Evolutionary conservation across 768 basidiomycete genomes (phyloP), one percentile per base, ranked within the genome.

Genomic region (Psilocybe subaeruginosa): DNA sequence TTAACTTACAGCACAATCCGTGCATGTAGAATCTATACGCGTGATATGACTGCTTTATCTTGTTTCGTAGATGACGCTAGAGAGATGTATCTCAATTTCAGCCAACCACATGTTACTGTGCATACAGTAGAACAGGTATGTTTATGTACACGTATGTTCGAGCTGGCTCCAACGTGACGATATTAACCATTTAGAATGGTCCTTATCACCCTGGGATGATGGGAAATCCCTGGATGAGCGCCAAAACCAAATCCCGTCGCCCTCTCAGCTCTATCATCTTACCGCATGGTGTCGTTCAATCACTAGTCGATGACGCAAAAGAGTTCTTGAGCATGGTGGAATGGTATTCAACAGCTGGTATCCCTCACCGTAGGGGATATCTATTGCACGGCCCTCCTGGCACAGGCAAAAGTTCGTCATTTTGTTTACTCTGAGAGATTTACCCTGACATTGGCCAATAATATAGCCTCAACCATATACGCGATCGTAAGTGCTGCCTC

Each of bases 331-430:
- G 73, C 19, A 76, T 78, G 5, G 83, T 85, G 60, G 74, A 81
- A 9, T 87, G 86, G 86, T 87, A 86, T 64, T 59, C 74, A 30
- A 76, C 78, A 48, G 80, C 81, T 0, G 85, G 85, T 0, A 86
- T 86, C 54, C 85, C 85, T 2, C 80, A 86, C 64, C 76, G 83
- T 3, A 74, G 85, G 19, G 86, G 86, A 1, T 86, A 84, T 63
- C 72, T 86, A 8, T 72, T 87, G 3, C 75, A 83, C 69, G 86
- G 86, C 0, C 83, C 82, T 27, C 84, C 85, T 35, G 85, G 85
- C 16, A 85, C 83, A 6, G 85, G 85, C 4, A 87, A 86, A 71
- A 85, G 83, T 84, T 56, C 43, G 78, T 70, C 16, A 56, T 31
- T 30, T 56, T 52, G 14, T 54, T 43, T 12, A n/a, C n/a, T 43